Conservation (phyloP, 805 yeast genomes). For the Middelhovenomyces tepae region DNA sequence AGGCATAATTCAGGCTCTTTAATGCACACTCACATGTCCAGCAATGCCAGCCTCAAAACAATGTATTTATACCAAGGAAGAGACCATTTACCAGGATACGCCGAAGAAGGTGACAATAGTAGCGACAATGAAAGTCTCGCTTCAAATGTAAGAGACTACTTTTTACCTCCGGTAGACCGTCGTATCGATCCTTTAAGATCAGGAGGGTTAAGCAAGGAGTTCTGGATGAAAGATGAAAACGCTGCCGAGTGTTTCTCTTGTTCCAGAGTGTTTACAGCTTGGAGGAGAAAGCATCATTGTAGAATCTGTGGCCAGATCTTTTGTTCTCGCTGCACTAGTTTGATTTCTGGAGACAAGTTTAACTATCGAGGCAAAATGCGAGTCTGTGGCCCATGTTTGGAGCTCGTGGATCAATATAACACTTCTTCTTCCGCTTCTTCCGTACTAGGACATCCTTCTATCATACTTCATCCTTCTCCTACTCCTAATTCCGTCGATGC, state of each 20-base stretch:
- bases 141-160: slow-evolving; percentile 9
- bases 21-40: slow-evolving; percentile 8
- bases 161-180: slow-evolving; percentile 10
- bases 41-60: slow-evolving; percentile 17
- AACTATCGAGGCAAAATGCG: slow-evolving; percentile 60
- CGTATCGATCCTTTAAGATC: slow-evolving; percentile 11
- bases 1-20: too few species aligned
- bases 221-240: slow-evolving; percentile 95
- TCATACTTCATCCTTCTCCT: slow-evolving; percentile 10
- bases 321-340: slow-evolving; percentile 71
- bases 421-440: slow-evolving; percentile 9
- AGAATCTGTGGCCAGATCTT: slow-evolving; percentile 94
- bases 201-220: slow-evolving; percentile 51
- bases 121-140: slow-evolving; percentile 21
- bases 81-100: slow-evolving; percentile 18
- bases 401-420: slow-evolving; percentile 54
- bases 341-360: slow-evolving; percentile 58
- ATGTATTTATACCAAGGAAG: slow-evolving; percentile 14
- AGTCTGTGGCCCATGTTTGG: slow-evolving; percentile 66
- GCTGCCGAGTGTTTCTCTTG: slow-evolving; percentile 84
- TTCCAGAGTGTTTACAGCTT: slow-evolving; percentile 66
- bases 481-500: slow-evolving; percentile 10
- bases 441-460: slow-evolving; percentile 17
- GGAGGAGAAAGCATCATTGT: slow-evolving; percentile 89
- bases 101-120: slow-evolving; percentile 13